These are phyloP conservation scores for Phytophthora capsici DNA, from an alignment of 352 stramenopile species.

Conservation along the genomic window DNA sequence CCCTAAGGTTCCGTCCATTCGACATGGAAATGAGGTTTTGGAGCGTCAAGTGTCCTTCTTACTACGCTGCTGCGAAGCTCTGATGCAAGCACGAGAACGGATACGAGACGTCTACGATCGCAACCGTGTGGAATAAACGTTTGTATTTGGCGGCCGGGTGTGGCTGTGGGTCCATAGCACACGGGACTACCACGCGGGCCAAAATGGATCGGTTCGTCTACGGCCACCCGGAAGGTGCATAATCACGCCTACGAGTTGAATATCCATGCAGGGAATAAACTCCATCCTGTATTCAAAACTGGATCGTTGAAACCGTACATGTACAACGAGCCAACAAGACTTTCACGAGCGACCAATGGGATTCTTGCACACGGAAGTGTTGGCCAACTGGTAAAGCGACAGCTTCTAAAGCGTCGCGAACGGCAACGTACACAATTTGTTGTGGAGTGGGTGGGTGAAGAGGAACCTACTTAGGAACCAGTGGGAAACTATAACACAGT, in stretches of 20 bases:
- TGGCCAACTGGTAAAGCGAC: too few relatives aligned
- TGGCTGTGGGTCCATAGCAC: conserved; percentile 22
- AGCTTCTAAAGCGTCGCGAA: too few relatives aligned
- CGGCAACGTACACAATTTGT: too few relatives aligned
- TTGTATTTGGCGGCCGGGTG: conserved; percentile 10
- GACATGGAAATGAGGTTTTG: neutral
- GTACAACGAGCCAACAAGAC: neutral
- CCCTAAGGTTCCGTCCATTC: neutral
- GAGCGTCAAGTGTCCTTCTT: conserved; percentile 17
- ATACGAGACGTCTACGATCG: conserved; percentile 21
- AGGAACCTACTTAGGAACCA: too few relatives aligned
- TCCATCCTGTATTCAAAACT: conserved; percentile 20
- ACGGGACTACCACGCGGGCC: conserved; percentile 8
- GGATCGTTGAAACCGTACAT: conserved; percentile 18
- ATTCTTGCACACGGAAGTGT: conserved; percentile 12
- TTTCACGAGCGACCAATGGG: neutral
- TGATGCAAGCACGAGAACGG: conserved; percentile 10
- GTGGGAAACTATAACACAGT: too few relatives aligned
- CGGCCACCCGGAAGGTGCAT: conserved; percentile 13
- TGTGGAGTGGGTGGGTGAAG: too few relatives aligned
- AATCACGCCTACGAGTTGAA: conserved; percentile 33
- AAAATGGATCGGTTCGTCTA: conserved; percentile 22
- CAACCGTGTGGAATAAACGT: too few relatives aligned
- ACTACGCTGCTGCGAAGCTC: conserved; percentile 5
- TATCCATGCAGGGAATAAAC: conserved; percentile 20